Evolutionary conservation across 1,284 basidiomycete species (phyloP), one percentile per base, ranked within the genome.

Genomic region (Termitomyces sp.): DNA sequence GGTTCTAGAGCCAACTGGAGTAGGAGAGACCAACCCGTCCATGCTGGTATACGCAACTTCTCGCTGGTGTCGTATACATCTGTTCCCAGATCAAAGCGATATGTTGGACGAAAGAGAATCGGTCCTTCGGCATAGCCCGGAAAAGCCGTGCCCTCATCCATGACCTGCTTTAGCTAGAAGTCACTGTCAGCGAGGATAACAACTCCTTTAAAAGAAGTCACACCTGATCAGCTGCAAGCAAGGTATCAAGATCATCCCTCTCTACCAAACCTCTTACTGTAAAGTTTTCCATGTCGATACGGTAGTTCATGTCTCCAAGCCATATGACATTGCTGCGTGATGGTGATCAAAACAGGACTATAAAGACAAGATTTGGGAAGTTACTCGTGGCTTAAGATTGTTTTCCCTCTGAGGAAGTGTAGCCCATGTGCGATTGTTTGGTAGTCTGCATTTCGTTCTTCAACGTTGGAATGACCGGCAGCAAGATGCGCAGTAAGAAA

Each of bases 401-500:
- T 90, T 69, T 92, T 94, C 24, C 96, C 97, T 58, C 88, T 86
- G 41, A 87, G 76, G 67, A 99, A 98, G 55, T 89, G 86, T 16
- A 99, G 68, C 0, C 88, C 93, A 50, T 81, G 78, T 2, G 75
- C 77, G 56, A 99, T 96, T 6, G 95, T 98, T 57, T 80, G 75
- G 64, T 95, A 99, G 68, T 99, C 97, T 28, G 85, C 80, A 64
- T 98, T 96, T 14, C 97, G 81, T 67, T 99, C 96, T 19, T 89
- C 87, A 9, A 91, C 77, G 62, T 96, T 97, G 5, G 78, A 67
- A 62, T 96, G 93, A 3, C 97, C 97, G 5, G 97, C 95, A 13
- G 97, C 94, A 43, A 99, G 79, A 70, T 99, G 97, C 0, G 92
- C 91, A 0, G 96, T 97, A 62, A 99, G 73, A 71, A 99, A 94